Evolutionary conservation across 2,329 filamentous ascomycete species (phyloP).

Genomic region (Aureobasidium musti): DNA sequence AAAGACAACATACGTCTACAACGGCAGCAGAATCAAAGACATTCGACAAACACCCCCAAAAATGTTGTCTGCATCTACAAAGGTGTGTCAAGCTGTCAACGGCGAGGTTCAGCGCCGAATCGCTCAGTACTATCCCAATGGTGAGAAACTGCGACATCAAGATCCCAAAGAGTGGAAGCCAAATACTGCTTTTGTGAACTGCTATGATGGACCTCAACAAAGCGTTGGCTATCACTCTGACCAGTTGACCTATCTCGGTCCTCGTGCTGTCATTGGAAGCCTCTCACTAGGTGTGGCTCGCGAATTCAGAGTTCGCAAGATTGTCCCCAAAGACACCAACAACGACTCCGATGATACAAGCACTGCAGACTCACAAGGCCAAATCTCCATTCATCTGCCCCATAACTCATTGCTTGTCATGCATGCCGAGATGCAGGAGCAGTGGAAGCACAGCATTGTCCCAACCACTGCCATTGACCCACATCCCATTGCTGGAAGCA

Average conservation of each 20-base stretch:
- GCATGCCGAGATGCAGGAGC: slow-evolving; percentile 97
- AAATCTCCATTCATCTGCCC: slow-evolving; percentile 89
- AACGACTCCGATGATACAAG: slow-evolving; percentile 41
- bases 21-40: slow-evolving; percentile 73
- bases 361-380: slow-evolving; percentile 68
- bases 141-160: slow-evolving; percentile 76
- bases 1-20: slow-evolving; percentile 81
- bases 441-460: slow-evolving; percentile 88
- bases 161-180: slow-evolving; percentile 72
- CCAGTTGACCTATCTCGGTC: slow-evolving; percentile 89
- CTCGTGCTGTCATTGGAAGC: slow-evolving; percentile 83
- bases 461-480: slow-evolving; percentile 76
- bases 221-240: slow-evolving; percentile 92
- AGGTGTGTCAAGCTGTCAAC: slow-evolving; percentile 77
- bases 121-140: slow-evolving; percentile 63
- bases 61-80: slow-evolving; percentile 67
- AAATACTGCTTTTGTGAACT: slow-evolving; percentile 93
- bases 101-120: slow-evolving; percentile 72
- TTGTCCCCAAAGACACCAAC: slow-evolving; percentile 63
- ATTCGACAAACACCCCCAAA: slow-evolving; percentile 74
- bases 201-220: slow-evolving; percentile 78
- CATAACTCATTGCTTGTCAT: slow-evolving; percentile 94
- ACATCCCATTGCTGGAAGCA: slow-evolving; percentile 77
- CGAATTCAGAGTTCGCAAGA: slow-evolving; percentile 82
- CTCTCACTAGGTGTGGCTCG: slow-evolving; percentile 88